Evolutionary conservation across 2,329 filamentous ascomycete species (phyloP).

Genomic region (Sclerotinia nivalis): DNA sequence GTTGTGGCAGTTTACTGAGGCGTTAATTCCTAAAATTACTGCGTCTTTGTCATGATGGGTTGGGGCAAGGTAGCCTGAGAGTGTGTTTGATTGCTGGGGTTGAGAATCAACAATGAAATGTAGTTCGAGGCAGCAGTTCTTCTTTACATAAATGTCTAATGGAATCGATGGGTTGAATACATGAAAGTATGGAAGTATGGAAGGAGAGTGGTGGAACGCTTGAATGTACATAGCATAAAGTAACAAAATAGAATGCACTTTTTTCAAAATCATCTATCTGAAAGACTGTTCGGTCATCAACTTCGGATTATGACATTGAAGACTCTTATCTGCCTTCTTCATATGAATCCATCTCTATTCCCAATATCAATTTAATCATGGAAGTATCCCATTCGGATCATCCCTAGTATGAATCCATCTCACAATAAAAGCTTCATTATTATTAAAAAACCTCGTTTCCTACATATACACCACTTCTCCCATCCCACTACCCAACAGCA

Average conservation of each 20-base stretch:
- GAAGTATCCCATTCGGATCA: too few relatives aligned
- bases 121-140: background rate
- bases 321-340: too few relatives aligned
- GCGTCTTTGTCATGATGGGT: slow-evolving; percentile 15
- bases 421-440: too few relatives aligned
- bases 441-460: too few relatives aligned
- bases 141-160: background rate
- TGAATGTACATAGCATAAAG: background rate
- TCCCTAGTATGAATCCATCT: too few relatives aligned
- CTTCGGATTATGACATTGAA: background rate
- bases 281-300: background rate
- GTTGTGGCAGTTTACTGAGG: slow-evolving; percentile 41
- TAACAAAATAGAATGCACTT: background rate
- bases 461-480: background rate
- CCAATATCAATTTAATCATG: too few relatives aligned
- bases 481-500: background rate
- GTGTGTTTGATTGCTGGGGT: too few relatives aligned
- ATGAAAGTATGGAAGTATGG: background rate
- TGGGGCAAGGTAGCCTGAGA: too few relatives aligned
- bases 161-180: background rate
- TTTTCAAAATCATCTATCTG: too few relatives aligned
- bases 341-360: too few relatives aligned
- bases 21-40: slow-evolving; percentile 29
- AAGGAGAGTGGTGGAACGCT: too few relatives aligned
- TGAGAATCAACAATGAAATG: too few relatives aligned